These are phyloP conservation scores for Colletotrichum spinosum DNA, from an alignment of 2,329 filamentous ascomycete species.

Conservation along the genomic window DNA sequence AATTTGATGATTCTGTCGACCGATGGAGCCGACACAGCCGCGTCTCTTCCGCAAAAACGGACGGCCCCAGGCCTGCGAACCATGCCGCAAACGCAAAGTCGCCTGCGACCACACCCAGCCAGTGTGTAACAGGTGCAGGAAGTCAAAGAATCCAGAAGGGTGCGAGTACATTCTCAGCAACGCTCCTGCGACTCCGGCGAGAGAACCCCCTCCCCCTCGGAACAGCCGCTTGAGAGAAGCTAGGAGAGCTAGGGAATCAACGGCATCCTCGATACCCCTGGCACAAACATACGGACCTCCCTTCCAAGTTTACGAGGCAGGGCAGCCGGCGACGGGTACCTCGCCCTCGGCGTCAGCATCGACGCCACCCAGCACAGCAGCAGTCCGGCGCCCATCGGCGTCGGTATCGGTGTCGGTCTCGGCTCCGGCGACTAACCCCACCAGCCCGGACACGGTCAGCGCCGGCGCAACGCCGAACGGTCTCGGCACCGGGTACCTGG, in stretches of 20 bases:
- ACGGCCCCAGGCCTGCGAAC: constrained; percentile 44
- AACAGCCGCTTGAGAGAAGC: constrained; percentile 9
- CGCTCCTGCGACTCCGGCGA: constrained; percentile 9
- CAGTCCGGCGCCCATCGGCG: constrained; percentile 21
- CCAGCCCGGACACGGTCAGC: constrained; percentile 30
- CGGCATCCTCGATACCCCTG: constrained; percentile 12
- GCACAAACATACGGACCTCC: not conserved
- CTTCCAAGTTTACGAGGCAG: not conserved
- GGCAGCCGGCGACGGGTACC: not conserved
- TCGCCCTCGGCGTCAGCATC: constrained; percentile 4
- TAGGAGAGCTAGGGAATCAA: constrained; percentile 18
- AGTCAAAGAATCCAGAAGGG: constrained; percentile 45
- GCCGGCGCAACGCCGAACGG: constrained; percentile 20
- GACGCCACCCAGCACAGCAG: constrained; percentile 23
- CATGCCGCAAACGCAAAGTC: constrained; percentile 55
- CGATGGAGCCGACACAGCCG: constrained; percentile 25
- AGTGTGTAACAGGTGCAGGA: constrained; percentile 52
- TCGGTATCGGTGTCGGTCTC: not conserved
- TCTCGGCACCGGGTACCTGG: constrained; percentile 53
- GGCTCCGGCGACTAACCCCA: constrained; percentile 25
- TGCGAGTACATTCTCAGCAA: constrained; percentile 51
- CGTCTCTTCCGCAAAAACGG: constrained; percentile 34
- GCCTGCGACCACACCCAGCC: constrained; percentile 57
- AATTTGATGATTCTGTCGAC: not conserved
- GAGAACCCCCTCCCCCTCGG: constrained; percentile 1